phyloP scores from a whole-genome alignment of 345 rosid species.

The Brassica incana region DNA sequence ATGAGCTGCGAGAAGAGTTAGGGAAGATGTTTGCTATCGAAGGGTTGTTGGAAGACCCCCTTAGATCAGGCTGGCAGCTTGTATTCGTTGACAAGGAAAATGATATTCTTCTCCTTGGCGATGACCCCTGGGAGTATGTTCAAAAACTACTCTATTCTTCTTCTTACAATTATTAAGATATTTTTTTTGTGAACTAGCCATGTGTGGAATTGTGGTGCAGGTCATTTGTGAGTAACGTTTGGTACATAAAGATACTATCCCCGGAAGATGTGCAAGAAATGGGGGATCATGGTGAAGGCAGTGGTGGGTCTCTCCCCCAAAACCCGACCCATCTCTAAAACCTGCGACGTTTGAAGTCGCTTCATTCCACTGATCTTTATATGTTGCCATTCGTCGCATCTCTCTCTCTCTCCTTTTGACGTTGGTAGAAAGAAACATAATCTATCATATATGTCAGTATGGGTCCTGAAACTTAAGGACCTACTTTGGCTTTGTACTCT shows the following conservation, averaged over 20 bases:
- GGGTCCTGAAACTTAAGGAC: constrained; percentile 35
- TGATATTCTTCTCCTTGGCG: constrained; percentile 91
- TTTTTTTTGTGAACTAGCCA: background rate
- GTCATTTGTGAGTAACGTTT: constrained; percentile 65
- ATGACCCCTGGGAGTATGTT: constrained; percentile 87
- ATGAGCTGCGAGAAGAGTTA: constrained; percentile 81
- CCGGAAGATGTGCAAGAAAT: constrained; percentile 63
- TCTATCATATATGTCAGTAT: constrained; percentile 36
- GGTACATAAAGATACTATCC: constrained; percentile 71
- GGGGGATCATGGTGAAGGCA: constrained; percentile 51
- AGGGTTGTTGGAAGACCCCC: constrained; percentile 79
- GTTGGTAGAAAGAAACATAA: constrained; percentile 30
- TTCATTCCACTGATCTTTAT: constrained; percentile 22
- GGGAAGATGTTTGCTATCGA: constrained; percentile 80
- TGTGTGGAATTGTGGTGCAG: constrained; percentile 35
- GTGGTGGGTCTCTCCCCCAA: constrained; percentile 42
- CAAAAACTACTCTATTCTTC: background rate
- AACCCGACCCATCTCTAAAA: constrained; percentile 37
- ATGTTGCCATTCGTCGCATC: constrained; percentile 15
- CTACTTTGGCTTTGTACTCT: constrained; percentile 30
- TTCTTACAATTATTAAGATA: background rate
- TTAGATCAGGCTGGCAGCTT: constrained; percentile 99
- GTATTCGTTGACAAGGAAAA: constrained; percentile 91
- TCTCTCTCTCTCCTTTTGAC: constrained; percentile 13
- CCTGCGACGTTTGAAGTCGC: background rate